phyloP scores from a whole-genome alignment of 345 rosid genomes.

The Eucalyptus curtisii region DNA sequence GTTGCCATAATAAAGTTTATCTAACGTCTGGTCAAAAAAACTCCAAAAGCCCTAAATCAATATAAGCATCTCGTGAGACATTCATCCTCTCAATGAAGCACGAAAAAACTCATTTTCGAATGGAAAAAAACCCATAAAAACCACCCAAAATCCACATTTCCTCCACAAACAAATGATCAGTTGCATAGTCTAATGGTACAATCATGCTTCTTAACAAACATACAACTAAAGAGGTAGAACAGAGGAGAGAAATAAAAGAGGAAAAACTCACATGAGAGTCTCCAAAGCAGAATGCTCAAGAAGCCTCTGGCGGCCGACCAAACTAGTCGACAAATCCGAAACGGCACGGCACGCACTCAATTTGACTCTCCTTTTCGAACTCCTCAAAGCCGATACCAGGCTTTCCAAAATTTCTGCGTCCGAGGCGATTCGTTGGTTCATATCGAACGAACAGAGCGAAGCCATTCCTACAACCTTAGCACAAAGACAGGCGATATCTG shows the following conservation, averaged over 20 bases:
- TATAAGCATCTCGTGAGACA: neutral
- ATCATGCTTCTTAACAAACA: neutral
- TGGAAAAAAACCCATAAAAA: neutral
- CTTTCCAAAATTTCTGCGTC: slow-evolving; percentile 22
- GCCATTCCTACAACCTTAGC: slow-evolving; percentile 31
- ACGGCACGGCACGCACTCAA: slow-evolving; percentile 29
- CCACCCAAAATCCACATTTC: neutral
- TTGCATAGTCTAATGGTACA: neutral
- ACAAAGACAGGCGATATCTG: slow-evolving; percentile 9
- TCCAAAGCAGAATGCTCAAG: slow-evolving; percentile 26
- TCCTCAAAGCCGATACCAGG: slow-evolving; percentile 10
- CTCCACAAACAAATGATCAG: neutral
- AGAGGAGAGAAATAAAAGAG: neutral
- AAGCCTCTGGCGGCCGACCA: slow-evolving; percentile 20
- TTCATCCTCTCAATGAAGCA: neutral
- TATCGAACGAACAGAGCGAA: slow-evolving; percentile 20
- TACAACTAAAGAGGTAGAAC: neutral
- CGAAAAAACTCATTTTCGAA: neutral
- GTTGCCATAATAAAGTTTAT: neutral
- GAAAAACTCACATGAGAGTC: slow-evolving; percentile 24
- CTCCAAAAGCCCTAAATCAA: neutral
- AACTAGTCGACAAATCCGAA: slow-evolving; percentile 39
- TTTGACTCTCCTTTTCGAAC: neutral
- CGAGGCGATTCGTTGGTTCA: slow-evolving; percentile 21
- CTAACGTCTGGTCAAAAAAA: neutral